phyloP scores from a whole-genome alignment of 2,329 filamentous ascomycete species.

The Ophiostoma australiae region DNA sequence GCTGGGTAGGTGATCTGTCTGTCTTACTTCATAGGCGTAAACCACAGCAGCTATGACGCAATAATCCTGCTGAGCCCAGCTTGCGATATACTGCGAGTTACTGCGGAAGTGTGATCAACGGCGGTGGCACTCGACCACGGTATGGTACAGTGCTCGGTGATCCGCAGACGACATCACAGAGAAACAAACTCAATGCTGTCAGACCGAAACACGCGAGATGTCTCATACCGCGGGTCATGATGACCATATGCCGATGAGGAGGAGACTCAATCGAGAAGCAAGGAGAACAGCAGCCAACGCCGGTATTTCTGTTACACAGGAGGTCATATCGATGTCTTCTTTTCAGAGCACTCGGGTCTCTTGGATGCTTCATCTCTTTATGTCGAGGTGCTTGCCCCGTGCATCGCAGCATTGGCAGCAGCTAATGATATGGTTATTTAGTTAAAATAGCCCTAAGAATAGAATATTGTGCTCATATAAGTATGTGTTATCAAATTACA shows the following conservation, averaged over 20 bases:
- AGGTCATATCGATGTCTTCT: no score
- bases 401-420: neutral
- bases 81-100: neutral
- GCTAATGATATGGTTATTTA: no score
- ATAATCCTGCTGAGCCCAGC: neutral
- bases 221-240: neutral
- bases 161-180: neutral
- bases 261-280: neutral
- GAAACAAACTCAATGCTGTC: neutral
- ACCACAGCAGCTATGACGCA: neutral
- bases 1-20: neutral
- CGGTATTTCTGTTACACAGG: no score
- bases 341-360: neutral
- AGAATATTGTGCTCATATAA: no score
- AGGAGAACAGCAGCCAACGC: neutral
- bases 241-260: neutral
- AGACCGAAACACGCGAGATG: slow-evolving; percentile 9
- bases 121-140: neutral
- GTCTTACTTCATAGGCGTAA: neutral
- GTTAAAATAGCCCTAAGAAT: no score
- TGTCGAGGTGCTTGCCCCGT: neutral
- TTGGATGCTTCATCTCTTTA: neutral
- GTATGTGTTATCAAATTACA: neutral
- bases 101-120: neutral
- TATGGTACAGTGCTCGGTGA: no score